Percentiles rank a stretch among this genome's conserved stretches.
Evolutionary conservation across 1,139 yeast genomes (phyloP).

Genomic region (Saccharomycopsis hybrid): DNA sequence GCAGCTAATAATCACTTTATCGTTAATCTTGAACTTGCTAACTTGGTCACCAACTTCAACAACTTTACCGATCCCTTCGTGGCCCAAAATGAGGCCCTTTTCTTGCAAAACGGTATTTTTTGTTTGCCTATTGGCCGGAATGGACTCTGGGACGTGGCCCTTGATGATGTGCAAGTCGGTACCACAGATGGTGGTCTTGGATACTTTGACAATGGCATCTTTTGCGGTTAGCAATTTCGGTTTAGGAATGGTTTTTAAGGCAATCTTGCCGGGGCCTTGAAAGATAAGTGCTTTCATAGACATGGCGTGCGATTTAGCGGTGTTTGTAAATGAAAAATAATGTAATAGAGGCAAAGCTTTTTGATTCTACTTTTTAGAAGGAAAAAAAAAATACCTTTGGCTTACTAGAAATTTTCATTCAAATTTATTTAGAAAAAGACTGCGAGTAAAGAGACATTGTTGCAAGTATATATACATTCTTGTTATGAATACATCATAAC

Average conservation of each 20-base stretch:
- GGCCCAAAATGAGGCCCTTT: slow-evolving; percentile 42
- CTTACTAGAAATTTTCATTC: too few species aligned
- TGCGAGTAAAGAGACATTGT: too few species aligned
- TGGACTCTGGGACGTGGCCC: slow-evolving; percentile 46
- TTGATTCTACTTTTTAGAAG: too few species aligned
- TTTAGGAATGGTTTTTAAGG: slow-evolving; percentile 33
- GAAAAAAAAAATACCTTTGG: too few species aligned
- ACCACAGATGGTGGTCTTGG: slow-evolving; percentile 43
- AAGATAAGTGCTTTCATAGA: slow-evolving; percentile 41
- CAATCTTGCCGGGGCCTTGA: slow-evolving; percentile 34
- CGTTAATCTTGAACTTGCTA: slow-evolving; percentile 34
- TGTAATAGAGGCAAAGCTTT: too few species aligned
- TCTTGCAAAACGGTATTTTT: slow-evolving; percentile 18
- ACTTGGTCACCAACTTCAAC: slow-evolving; percentile 35
- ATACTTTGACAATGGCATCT: slow-evolving; percentile 39
- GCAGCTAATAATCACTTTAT: slow-evolving; percentile 41
- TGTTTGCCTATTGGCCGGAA: slow-evolving; percentile 1
- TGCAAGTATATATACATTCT: too few species aligned
- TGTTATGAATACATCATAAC: too few species aligned
- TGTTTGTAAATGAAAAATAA: too few species aligned
- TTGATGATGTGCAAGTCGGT: slow-evolving; percentile 41
- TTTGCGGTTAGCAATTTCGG: slow-evolving; percentile 33
- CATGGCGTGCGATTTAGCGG: too few species aligned
- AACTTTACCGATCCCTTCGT: slow-evolving; percentile 46
- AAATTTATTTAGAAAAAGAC: too few species aligned